phyloP scores from a whole-genome alignment of 352 stramenopile species.

The Phytopythium ostracodes region DNA sequence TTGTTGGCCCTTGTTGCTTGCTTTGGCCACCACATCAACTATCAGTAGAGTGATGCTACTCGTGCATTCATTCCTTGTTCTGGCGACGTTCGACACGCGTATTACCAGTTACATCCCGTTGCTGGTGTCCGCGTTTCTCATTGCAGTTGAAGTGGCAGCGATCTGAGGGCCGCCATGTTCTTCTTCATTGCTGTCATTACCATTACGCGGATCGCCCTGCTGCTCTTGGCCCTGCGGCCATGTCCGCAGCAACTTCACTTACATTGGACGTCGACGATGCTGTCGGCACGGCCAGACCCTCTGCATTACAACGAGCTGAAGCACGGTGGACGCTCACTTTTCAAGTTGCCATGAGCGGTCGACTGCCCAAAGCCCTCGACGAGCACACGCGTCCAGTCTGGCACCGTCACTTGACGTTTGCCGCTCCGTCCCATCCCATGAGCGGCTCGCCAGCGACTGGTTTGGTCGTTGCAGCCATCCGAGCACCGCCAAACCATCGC shows the following conservation, averaged over 20 bases:
- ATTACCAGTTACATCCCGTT: too few species aligned
- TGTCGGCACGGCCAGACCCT: neutral
- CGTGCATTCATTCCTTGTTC: neutral
- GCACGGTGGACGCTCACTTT: neutral
- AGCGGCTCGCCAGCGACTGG: neutral
- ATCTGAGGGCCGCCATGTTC: neutral
- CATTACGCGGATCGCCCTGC: neutral
- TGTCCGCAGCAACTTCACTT: neutral
- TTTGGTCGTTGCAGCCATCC: neutral
- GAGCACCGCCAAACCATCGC: neutral
- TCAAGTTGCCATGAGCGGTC: neutral
- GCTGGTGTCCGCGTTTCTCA: neutral
- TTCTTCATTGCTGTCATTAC: neutral
- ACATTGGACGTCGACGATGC: neutral
- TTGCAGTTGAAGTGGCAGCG: neutral
- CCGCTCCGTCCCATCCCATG: neutral
- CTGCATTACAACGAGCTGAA: too few species aligned
- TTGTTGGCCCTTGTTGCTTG: too few species aligned
- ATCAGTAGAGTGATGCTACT: neutral
- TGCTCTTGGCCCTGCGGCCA: too few species aligned
- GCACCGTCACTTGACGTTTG: neutral
- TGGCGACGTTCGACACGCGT: too few species aligned
- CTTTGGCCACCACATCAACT: too few species aligned
- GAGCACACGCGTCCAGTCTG: neutral
- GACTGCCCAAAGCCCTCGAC: neutral